Base-by-base conservation (phyloP, 1,284 basidiomycete species). In the Ustilago xerochloae region DNA sequence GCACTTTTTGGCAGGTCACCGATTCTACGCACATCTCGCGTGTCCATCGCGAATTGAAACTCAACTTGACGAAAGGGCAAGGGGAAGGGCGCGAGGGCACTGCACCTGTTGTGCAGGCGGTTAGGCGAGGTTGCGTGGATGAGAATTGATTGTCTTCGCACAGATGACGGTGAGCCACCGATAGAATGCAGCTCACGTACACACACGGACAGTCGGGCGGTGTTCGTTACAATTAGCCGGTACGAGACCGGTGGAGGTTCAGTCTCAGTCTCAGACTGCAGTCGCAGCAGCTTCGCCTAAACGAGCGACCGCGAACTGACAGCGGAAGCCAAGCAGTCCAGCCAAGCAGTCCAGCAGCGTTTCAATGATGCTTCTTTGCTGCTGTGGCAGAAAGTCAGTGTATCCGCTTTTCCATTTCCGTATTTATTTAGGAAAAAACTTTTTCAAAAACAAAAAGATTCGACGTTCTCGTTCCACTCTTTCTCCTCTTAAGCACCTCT, bases 1-100 rank as follows among this genome's bases (percentile, higher is more conserved):
- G 66, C 66, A 59, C 56, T 51, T 51, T 55, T 51, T 26, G 55
- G 60, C 66, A 68, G 66, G 60, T 57, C 46, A 30, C 20, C 33
- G 35, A 52, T 24, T 47, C 4, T 43, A n/a, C n/a, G 18, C 20
- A 29, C 36, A 36, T 32, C 43, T 26, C 56, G 50, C 56, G 63
- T 65, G 49, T 29, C 28, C 36, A 38, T 32, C 28, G n/a, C 32
- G 30, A 15, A 20, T 50, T 35, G 6, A 5, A 5, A 20, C n/a
- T n/a, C 32, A 36, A 36, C 18, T 32, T 28, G 35, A 41, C 41
- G 26, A 18, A 10, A 24, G 49, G 38, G 32, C 35, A 18, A 20
- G 15, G n/a, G n/a, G 30, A 32, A 35, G 35, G 36, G 41, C 45
- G 38, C 32, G 35, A 57, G 39, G 61, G 48, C 48, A 47, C 2